Evolutionary conservation across 2,329 filamentous ascomycete species (phyloP).

Genomic region (Colletotrichum gloeosporioides): DNA sequence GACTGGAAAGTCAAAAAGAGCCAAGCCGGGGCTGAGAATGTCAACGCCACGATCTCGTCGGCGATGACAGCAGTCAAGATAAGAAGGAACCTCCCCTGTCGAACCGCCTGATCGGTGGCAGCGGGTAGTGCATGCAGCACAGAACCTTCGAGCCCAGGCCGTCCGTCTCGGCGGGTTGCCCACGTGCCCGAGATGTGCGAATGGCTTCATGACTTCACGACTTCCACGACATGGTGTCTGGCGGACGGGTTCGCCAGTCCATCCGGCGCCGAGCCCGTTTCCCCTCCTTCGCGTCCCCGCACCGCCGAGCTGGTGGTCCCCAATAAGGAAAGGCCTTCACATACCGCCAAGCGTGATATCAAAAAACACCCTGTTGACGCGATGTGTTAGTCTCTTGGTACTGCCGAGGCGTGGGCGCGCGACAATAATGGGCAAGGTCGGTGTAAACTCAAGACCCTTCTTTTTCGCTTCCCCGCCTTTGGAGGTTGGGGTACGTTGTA

Average conservation of each 20-base stretch:
- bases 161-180: not conserved
- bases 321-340: not conserved
- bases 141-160: not conserved
- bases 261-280: not conserved
- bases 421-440: not conserved
- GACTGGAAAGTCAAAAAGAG: not conserved
- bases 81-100: not conserved
- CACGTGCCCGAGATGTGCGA: not conserved
- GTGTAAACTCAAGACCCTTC: not conserved
- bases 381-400: conserved; percentile 9
- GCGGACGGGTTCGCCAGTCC: not conserved
- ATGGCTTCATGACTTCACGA: not conserved
- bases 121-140: not conserved
- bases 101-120: not conserved
- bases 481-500: not conserved
- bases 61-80: not conserved
- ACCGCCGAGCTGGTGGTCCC: conserved; percentile 32
- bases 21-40: not conserved
- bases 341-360: conserved; percentile 79
- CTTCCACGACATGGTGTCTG: not conserved
- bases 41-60: not conserved
- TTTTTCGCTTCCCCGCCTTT: not conserved
- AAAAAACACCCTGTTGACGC: conserved; percentile 66
- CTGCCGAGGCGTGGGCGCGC: not conserved
- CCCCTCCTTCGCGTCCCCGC: not conserved